Evolutionary conservation across 495 filamentous ascomycete genomes (phyloP).

Genomic region (Cercophora samala): DNA sequence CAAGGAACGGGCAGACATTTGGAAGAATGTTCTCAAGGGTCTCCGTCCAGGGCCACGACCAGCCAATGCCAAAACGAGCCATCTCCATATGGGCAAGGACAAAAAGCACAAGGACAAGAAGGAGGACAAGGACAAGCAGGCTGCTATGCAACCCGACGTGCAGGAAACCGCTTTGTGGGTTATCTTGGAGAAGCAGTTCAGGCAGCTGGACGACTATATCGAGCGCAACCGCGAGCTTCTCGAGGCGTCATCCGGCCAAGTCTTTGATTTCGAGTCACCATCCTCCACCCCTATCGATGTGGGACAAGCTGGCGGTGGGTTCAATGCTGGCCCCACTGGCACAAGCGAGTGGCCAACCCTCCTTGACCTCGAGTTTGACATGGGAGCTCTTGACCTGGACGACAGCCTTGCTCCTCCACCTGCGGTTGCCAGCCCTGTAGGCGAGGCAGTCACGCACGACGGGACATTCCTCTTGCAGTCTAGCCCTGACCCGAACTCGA

Average conservation of each 20-base stretch:
- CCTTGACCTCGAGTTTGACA: slow-evolving; percentile 9
- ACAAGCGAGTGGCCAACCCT: slow-evolving; percentile 7
- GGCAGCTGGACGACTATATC: slow-evolving; percentile 22
- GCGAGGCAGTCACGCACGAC: not conserved
- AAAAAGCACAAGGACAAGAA: slow-evolving; percentile 10
- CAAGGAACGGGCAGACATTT: slow-evolving; percentile 25
- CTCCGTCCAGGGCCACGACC: slow-evolving; percentile 16
- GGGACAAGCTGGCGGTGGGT: not conserved
- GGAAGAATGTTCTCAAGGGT: slow-evolving; percentile 25
- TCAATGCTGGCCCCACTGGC: not conserved
- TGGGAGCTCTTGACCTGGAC: not conserved
- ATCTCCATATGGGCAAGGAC: slow-evolving; percentile 2
- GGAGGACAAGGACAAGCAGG: slow-evolving; percentile 7
- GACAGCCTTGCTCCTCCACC: not conserved
- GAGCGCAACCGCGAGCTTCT: slow-evolving; percentile 23
- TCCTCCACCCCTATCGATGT: not conserved
- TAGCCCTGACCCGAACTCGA: not conserved
- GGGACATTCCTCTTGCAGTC: not conserved
- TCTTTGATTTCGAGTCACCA: slow-evolving; percentile 21
- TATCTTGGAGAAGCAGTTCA: slow-evolving; percentile 16
- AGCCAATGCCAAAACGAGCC: not conserved
- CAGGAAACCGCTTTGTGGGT: slow-evolving; percentile 18
- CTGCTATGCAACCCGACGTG: slow-evolving; percentile 4
- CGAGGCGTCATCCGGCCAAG: slow-evolving; percentile 22
- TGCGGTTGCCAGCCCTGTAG: not conserved